Base-by-base conservation (phyloP, 2,329 filamentous ascomycete species). In the Bimuria novae-zelandiae region DNA sequence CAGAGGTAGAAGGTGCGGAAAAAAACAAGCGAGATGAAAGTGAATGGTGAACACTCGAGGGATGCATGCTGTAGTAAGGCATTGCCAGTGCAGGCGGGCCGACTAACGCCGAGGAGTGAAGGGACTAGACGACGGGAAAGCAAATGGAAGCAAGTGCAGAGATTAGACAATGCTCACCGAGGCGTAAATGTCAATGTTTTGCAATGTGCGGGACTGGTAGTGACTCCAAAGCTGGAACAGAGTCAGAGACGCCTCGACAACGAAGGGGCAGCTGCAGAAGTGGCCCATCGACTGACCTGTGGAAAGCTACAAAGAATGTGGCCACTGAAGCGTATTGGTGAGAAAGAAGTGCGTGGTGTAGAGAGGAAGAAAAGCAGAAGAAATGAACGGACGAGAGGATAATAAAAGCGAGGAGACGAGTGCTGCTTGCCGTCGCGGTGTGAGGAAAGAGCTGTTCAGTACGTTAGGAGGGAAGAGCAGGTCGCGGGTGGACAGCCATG, bases 291-390 rank as follows among this genome's bases (percentile, higher is more conserved):
- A 61, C 70, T 58, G 57, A 74, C 70, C 70, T 71, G 68, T 64
- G 69, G 68, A 74, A 73, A 74, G 72, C 72, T 74, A 74, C 71
- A 74, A 75, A 75, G 72, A 75, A 75, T 74, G 72, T 72, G 71
- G 70, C 67, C 72, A 73, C 71, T 74, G 71, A 75, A 70, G 68
- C 67, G 70, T 73, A 72, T 54, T 72, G 62, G 70, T 70, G 67
- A 71, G 65, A 67, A 71, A 69, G 70, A 69, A 70, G 70, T 72
- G 68, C 70, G 70, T 56, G 54, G 63, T 66, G 59, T 48, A 53
- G 53, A 49, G 49, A 51, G 55, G 65, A 59, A 56, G 67, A 65
- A 64, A 61, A 65, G 62, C 29, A 22, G 19, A 8, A 17, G 27
- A 43, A 30, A 60, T 54, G 57, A 60, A 48, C 44, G 46, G 51